A percentile compares a stretch with the other conserved stretches of the same genome.
phyloP scores from a whole-genome alignment of 2,329 filamentous ascomycete genomes.

The Penicillium vulpinum region DNA sequence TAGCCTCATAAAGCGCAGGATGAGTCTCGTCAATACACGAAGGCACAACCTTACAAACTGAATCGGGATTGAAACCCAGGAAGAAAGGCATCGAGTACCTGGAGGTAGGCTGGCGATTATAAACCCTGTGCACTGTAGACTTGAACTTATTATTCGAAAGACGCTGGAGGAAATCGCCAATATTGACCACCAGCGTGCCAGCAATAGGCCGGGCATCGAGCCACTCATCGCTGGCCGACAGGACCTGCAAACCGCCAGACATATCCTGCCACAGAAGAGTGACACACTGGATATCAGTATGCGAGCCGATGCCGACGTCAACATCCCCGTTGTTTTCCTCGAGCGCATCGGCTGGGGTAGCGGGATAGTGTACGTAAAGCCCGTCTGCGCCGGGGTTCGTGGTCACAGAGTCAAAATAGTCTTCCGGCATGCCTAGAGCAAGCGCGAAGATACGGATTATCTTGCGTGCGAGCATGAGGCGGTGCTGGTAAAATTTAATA shows the following conservation, averaged over 20 bases:
- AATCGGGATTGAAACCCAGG: conserved; percentile 57
- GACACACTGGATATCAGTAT: conserved; percentile 52
- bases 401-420: conserved; percentile 57
- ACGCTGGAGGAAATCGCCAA: conserved; percentile 55
- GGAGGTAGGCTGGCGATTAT: conserved; percentile 33
- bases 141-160: conserved; percentile 54
- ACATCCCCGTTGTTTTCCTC: conserved; percentile 11
- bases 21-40: conserved; percentile 50
- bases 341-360: conserved; percentile 34
- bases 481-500: conserved; percentile 22
- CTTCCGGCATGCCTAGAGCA: conserved; percentile 54
- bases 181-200: conserved; percentile 54
- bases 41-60: conserved; percentile 42
- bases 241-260: conserved; percentile 47
- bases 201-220: conserved; percentile 36
- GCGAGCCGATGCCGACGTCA: conserved; percentile 49
- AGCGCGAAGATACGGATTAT: conserved; percentile 57
- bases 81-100: conserved; percentile 60
- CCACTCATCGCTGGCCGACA: conserved; percentile 40
- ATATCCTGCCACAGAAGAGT: conserved; percentile 51
- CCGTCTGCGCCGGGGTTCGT: conserved; percentile 52
- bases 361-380: conserved; percentile 50
- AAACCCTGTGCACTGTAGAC: conserved; percentile 54
- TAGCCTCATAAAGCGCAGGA: conserved; percentile 53
- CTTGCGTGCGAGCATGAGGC: conserved; percentile 52